Evolutionary conservation across 345 rosid species (phyloP).

Genomic region (Citrus australasica): DNA sequence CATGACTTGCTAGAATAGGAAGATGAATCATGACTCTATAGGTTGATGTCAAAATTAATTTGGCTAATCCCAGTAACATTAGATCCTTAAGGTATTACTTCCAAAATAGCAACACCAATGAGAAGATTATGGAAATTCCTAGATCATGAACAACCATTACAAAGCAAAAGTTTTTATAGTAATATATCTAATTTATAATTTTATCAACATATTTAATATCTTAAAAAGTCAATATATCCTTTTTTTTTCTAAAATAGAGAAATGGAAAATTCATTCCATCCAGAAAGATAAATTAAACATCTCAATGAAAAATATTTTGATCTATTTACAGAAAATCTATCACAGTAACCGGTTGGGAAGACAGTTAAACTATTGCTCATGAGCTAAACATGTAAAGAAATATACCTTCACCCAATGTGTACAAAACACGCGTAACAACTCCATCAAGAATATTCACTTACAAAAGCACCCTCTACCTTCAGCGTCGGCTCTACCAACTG

Average conservation of each 20-base stretch:
- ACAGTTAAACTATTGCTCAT: neutral
- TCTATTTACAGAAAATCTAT: neutral
- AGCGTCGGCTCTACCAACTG: neutral
- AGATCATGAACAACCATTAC: neutral
- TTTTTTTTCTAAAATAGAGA: too few relatives aligned
- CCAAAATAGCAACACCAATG: neutral
- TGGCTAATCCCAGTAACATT: neutral
- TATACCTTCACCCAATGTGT: neutral
- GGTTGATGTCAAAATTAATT: neutral
- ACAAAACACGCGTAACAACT: neutral
- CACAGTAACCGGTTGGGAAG: neutral
- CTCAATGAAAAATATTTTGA: neutral
- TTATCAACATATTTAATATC: too few relatives aligned
- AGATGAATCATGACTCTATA: neutral
- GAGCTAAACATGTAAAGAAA: neutral
- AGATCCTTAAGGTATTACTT: neutral
- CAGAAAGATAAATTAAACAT: too few relatives aligned
- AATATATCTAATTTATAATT: too few relatives aligned
- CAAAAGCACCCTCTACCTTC: neutral
- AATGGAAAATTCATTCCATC: too few relatives aligned
- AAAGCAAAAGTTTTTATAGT: too few relatives aligned
- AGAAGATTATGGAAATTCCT: neutral
- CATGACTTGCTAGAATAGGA: neutral
- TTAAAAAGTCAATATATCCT: too few relatives aligned
- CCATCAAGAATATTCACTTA: neutral